Percentiles rank a stretch among this genome's conserved stretches.
Conservation (phyloP, 192 early-diverging fungal species). For the Pilaira anomala region DNA sequence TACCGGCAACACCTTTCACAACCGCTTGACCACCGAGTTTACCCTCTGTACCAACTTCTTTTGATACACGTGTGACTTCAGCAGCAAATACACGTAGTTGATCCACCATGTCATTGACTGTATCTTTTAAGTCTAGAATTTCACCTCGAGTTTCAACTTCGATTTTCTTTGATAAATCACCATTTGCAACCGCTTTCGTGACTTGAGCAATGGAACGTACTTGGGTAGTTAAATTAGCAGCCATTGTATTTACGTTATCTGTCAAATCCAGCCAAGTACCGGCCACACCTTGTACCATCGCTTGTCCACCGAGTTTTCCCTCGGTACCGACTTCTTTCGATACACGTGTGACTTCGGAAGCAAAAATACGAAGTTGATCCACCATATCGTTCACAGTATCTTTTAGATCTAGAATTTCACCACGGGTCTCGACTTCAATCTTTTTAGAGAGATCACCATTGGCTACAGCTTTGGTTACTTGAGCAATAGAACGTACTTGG, state of each 20-base stretch:
- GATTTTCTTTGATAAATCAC: slow-evolving; percentile 65
- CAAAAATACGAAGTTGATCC: slow-evolving; percentile 48
- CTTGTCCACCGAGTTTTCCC: slow-evolving; percentile 63
- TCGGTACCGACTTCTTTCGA: slow-evolving; percentile 71
- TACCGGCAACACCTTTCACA: slow-evolving; percentile 48
- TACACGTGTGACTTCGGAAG: slow-evolving; percentile 66
- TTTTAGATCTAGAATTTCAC: slow-evolving; percentile 58
- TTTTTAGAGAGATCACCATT: slow-evolving; percentile 47
- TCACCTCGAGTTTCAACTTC: slow-evolving; percentile 63
- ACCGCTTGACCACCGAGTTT: slow-evolving; percentile 59
- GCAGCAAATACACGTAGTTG: slow-evolving; percentile 47
- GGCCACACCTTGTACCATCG: slow-evolving; percentile 50
- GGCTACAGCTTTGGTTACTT: slow-evolving; percentile 53
- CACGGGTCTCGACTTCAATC: slow-evolving; percentile 46
- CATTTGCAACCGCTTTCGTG: slow-evolving; percentile 59
- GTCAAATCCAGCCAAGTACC: slow-evolving; percentile 62
- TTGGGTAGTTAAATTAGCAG: slow-evolving; percentile 44
- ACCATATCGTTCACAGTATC: slow-evolving; percentile 58
- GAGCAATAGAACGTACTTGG: slow-evolving; percentile 49
- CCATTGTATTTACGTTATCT: slow-evolving; percentile 51
- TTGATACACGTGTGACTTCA: slow-evolving; percentile 62
- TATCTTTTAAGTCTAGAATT: slow-evolving; percentile 62
- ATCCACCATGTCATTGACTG: slow-evolving; percentile 70
- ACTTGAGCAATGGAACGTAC: slow-evolving; percentile 64
- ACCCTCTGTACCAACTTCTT: slow-evolving; percentile 65